Evolutionary conservation across 2,329 filamentous ascomycete species (phyloP), one percentile per base, ranked within the genome.

Genomic region (Mycogone perniciosa): DNA sequence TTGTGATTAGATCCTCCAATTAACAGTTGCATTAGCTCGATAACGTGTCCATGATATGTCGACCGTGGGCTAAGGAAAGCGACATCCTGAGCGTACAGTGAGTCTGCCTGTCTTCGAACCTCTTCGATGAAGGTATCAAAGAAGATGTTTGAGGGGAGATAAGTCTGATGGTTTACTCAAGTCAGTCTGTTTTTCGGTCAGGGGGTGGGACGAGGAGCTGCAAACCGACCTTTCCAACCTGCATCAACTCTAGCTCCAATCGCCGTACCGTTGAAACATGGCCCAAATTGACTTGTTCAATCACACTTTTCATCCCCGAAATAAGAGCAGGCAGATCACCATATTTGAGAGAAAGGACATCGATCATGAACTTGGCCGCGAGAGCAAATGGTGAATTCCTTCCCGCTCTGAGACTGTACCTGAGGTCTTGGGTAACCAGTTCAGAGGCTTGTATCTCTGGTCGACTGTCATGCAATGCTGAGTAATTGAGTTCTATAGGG

Each of bases 221-320:
- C 31, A n/a, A n/a, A 52, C 68, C 59, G 59, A 79, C 76, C 69
- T 74, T 78, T 56, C 76, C 77, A 9, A 68, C 70, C 48, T 74
- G 68, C 46, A 80, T 67, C 4, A 80, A 58, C 51, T 79, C 75
- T 13, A 81, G 61, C 60, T 81, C 78, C 1, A 78, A 62, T 42
- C 70, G 71, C 10, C 78, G 71, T 13, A 72, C 64, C 11, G 71
- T 75, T 10, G 56, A 60, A 20, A 75, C 64, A 39, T 59, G 61
- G 7, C 69, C 69, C n/a, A 58, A 60, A 31, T 59, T 60, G 45
- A 74, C 61, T 10, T 64, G 67, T 37, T 65, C 62, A 27, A 64
- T 55, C 5, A 79, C 60, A 4, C 59, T 58, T 31, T 61, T 54
- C 30, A 79, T 59, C 31, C 63, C 63, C 4, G 57, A 52, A 5